Evolutionary conservation across 2,329 filamentous ascomycete genomes (phyloP).

Genomic region (Aspergillus persii): DNA sequence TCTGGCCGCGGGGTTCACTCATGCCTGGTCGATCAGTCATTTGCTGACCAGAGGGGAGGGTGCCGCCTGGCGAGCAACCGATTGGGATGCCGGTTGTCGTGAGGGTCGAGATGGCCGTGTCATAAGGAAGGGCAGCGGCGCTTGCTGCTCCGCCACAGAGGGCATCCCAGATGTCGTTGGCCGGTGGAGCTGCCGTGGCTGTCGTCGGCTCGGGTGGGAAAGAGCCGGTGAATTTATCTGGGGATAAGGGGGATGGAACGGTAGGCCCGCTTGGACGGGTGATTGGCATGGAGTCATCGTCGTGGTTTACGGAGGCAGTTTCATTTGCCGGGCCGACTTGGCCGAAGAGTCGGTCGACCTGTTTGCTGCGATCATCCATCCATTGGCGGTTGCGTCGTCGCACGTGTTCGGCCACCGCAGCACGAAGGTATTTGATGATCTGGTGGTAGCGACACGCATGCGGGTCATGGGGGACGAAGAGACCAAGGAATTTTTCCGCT

Average conservation of each 20-base stretch:
- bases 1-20: conserved; percentile 22
- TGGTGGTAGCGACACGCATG: conserved; percentile 37
- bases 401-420: conserved; percentile 38
- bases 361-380: conserved; percentile 39
- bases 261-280: conserved; percentile 9
- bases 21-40: conserved; percentile 3
- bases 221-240: conserved; percentile 19
- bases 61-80: conserved; percentile 31
- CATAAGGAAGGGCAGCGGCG: conserved; percentile 23
- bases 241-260: conserved; percentile 24
- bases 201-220: conserved; percentile 8
- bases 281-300: conserved; percentile 1
- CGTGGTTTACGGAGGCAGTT: not conserved
- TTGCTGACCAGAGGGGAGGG: conserved; percentile 20
- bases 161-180: conserved; percentile 30
- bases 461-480: conserved; percentile 37
- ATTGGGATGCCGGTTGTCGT: conserved; percentile 35
- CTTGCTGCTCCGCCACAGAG: conserved; percentile 23
- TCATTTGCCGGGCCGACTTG: conserved; percentile 26
- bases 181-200: conserved; percentile 9
- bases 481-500: conserved; percentile 32
- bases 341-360: conserved; percentile 45
- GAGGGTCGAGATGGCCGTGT: conserved; percentile 32
- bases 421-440: conserved; percentile 41
- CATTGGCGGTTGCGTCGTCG: conserved; percentile 37